Base-by-base conservation (phyloP, 1,139 yeast species). In the Magnusiomyces clavatus region DNA sequence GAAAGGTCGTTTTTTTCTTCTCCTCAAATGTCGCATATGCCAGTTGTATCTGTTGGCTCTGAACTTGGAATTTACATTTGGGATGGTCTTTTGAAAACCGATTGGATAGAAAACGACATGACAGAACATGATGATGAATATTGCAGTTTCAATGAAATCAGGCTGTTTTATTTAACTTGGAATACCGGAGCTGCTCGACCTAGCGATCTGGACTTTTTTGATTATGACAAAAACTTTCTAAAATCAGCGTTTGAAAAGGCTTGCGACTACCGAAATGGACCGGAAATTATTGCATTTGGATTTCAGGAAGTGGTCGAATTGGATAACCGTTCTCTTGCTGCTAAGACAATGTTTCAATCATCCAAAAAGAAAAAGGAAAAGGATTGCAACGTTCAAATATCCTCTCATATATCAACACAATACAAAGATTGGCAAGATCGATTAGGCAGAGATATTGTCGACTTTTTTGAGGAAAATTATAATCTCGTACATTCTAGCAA, bases 261-360 rank as follows among this genome's bases (percentile, higher is more conserved):
- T 49, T 13, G 37, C 14, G 50, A 20, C 48, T 29, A 31, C 42
- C 8, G 3, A 39, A 24, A 14, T 39, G 47, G 39, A 24, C 29
- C 38, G 31, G 35, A 46, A 59, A 72, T 92, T 39, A 82, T 85
- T 54, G 87, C 89, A 0, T 74, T 92, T 57, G 98, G 98, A 0
- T 77, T 92, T 56, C 98, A 94, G 66, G 99, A 92, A 64, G 82
- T 92, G 45, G 86, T 92, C 43, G 97, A 90, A 61, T 71, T 92
- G 53, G 89, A 87, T 54, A 95, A 96, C 16, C 88, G 95, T 3
- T 83, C 92, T 76, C 83, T 71, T 80, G 86, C 56, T 83, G 95
- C 74, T 1, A 43, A 77, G 76, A 52, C 73, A 71, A 38, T 84
- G 86, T 58, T 71, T 83, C 55, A 81, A 81, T 48, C 54, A 63